Evolutionary conservation across 2,329 filamentous ascomycete genomes (phyloP).

Genomic region (Pseudogymnoascus pannorum): DNA sequence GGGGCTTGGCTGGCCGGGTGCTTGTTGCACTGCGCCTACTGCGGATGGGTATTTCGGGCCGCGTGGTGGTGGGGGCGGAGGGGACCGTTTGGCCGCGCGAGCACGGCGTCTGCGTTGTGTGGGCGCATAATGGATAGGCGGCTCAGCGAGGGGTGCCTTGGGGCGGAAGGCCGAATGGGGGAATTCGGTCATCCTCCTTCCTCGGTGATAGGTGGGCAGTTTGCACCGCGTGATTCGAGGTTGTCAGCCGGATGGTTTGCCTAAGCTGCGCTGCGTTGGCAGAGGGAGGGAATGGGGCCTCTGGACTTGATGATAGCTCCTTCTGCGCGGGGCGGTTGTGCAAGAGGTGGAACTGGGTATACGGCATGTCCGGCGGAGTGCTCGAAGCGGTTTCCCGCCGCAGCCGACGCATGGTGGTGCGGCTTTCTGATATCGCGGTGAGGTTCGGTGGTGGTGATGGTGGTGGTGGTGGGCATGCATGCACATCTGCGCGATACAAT

Average conservation of each 20-base stretch:
- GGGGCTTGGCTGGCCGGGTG: background rate
- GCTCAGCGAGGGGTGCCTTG: background rate
- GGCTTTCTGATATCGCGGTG: background rate
- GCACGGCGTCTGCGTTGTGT: background rate
- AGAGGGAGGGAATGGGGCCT: background rate
- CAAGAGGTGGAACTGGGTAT: background rate
- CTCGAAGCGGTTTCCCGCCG: background rate
- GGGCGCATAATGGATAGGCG: background rate
- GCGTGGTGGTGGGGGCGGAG: background rate
- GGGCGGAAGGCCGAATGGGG: background rate
- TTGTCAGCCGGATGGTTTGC: slow-evolving; percentile 3
- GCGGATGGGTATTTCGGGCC: slow-evolving; percentile 4
- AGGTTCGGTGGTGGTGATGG: too few relatives aligned
- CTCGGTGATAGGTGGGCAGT: background rate
- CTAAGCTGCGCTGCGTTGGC: background rate
- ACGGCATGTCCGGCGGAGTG: background rate
- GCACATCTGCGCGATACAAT: background rate
- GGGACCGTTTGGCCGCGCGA: background rate
- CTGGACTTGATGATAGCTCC: background rate
- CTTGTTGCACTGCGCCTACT: background rate
- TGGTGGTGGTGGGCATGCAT: background rate
- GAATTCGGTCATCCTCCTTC: background rate
- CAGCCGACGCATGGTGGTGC: background rate
- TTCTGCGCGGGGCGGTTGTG: background rate
- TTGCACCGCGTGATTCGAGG: background rate